These are phyloP conservation scores for Pisolithus tinctorius DNA, from an alignment of 768 basidiomycete genomes.

Conservation along the genomic window DNA sequence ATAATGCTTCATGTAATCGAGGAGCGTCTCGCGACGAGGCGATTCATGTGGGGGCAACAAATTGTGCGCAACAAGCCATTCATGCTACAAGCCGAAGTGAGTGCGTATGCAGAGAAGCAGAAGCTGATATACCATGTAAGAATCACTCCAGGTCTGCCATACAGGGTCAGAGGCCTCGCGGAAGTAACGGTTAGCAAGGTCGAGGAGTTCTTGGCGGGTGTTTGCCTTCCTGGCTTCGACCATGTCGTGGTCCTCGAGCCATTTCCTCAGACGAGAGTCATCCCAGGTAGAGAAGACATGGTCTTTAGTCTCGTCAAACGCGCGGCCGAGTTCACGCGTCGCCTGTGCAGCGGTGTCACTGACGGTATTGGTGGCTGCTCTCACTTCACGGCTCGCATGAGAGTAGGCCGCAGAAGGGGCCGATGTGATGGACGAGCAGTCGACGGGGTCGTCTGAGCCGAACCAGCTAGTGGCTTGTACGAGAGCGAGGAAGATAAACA, in stretches of 20 bases:
- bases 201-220: constrained; percentile 60
- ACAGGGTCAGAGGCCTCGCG: constrained; percentile 52
- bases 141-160: constrained; percentile 85
- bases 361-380: constrained; percentile 34
- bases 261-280: constrained; percentile 63
- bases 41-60: constrained; percentile 60
- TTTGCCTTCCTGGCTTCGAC: constrained; percentile 49
- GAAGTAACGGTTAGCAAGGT: constrained; percentile 65
- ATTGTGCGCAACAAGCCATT: constrained; percentile 80
- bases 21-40: constrained; percentile 45
- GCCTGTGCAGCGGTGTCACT: constrained; percentile 45
- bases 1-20: constrained; percentile 66
- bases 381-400: constrained; percentile 13
- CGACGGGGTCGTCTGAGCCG: constrained; percentile 46
- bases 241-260: constrained; percentile 70
- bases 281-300: constrained; percentile 90
- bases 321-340: constrained; percentile 41
- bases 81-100: constrained; percentile 38
- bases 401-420: constrained; percentile 40
- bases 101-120: background rate
- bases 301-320: constrained; percentile 71
- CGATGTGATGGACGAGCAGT: constrained; percentile 45
- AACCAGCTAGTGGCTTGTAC: constrained; percentile 50
- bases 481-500: constrained; percentile 28
- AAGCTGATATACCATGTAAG: constrained; percentile 55